Conservation (phyloP, 2,329 filamentous ascomycete species). For the Ophidiomyces ophidiicola region DNA sequence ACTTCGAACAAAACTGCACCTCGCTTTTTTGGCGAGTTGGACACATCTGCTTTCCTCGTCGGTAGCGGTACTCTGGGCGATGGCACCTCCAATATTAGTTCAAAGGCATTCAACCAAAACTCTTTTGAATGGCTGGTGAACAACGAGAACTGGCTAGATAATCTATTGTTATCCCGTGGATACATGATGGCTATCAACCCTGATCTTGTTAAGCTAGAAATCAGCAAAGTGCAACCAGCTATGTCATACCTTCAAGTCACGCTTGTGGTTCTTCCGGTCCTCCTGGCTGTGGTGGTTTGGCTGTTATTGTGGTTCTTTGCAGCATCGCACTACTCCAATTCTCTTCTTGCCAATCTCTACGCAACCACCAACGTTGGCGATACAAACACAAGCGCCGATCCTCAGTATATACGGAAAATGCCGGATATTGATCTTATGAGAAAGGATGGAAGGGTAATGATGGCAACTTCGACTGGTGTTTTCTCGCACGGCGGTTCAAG, state of each 20-base stretch:
- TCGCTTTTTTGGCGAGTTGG: conserved; percentile 12
- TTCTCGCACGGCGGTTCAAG: conserved; percentile 7
- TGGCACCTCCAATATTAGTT: conserved; percentile 9
- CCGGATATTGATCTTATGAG: conserved; percentile 12
- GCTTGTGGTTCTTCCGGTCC: conserved; percentile 11
- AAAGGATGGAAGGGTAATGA: conserved; percentile 9
- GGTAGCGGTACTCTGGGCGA: conserved; percentile 11
- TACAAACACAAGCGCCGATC: conserved; percentile 10
- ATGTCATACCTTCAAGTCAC: conserved; percentile 13
- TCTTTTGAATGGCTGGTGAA: conserved; percentile 11
- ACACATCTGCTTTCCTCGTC: conserved; percentile 13
- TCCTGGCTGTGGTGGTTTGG: conserved; percentile 11
- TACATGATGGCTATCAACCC: conserved; percentile 12
- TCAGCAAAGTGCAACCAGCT: conserved; percentile 10
- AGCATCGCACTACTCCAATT: conserved; percentile 10
- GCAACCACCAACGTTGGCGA: conserved; percentile 13
- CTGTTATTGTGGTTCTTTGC: conserved; percentile 7
- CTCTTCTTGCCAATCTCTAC: conserved; percentile 13
- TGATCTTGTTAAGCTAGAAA: conserved; percentile 7
- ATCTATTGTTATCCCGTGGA: conserved; percentile 11
- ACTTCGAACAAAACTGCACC: conserved; percentile 6
- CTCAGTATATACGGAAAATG: conserved; percentile 12
- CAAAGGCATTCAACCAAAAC: conserved; percentile 12
- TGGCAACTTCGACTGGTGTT: conserved; percentile 13
- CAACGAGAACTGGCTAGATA: conserved; percentile 8